phyloP scores from a whole-genome alignment of 2,329 filamentous ascomycete genomes.

The Pseudopithomyces chartarum region DNA sequence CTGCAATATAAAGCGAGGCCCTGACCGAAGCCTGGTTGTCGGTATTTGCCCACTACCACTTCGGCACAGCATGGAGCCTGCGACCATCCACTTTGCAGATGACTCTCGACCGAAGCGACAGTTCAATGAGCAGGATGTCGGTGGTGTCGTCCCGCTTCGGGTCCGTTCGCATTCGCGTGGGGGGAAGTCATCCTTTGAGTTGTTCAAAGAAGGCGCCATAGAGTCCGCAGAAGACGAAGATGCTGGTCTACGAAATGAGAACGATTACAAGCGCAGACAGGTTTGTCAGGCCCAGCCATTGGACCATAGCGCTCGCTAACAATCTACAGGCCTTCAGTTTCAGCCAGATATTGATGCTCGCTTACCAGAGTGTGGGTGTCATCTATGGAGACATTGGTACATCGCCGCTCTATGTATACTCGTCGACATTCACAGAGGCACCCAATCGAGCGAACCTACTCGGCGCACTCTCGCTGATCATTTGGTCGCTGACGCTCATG shows the following conservation, averaged over 20 bases:
- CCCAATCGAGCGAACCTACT: conserved; percentile 63
- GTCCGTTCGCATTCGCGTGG: conserved; percentile 22
- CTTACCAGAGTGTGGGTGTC: conserved; percentile 69
- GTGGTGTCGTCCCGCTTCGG: conserved; percentile 33
- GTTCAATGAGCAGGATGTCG: conserved; percentile 15
- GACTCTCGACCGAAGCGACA: conserved; percentile 13
- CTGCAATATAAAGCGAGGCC: conserved; percentile 13
- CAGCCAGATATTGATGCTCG: conserved; percentile 37
- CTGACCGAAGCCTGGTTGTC: conserved; percentile 6
- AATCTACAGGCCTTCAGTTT: conserved; percentile 31
- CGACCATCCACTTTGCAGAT: conserved; percentile 29
- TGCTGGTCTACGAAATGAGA: conserved; percentile 36
- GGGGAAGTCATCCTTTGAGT: conserved; percentile 59
- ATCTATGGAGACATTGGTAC: conserved; percentile 74
- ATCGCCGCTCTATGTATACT: conserved; percentile 72
- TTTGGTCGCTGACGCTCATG: conserved; percentile 72
- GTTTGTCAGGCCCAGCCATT: conserved; percentile 13
- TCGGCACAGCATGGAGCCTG: conserved; percentile 21
- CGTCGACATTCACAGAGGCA: conserved; percentile 64
- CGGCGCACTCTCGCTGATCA: conserved; percentile 69
- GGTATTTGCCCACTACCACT: neutral
- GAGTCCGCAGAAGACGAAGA: conserved; percentile 37
- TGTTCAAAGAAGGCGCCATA: conserved; percentile 61
- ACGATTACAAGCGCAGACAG: conserved; percentile 38
- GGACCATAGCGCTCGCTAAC: conserved; percentile 13